These are phyloP conservation scores for Daldinia caldariorum DNA, from an alignment of 495 filamentous ascomycete genomes.

Conservation along the genomic window DNA sequence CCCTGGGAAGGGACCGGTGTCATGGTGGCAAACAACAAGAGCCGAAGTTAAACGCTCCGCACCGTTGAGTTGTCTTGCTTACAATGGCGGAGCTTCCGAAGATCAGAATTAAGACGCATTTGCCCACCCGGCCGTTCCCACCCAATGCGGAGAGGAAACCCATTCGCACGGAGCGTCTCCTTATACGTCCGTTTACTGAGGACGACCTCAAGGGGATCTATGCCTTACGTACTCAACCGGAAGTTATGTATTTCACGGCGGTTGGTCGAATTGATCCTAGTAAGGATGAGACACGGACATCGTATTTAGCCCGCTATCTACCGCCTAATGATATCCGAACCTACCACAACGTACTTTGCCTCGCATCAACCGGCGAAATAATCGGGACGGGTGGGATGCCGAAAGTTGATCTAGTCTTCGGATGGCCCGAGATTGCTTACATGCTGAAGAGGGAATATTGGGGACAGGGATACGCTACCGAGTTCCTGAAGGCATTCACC, in stretches of 20 bases:
- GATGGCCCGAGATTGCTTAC: conserved; percentile 53
- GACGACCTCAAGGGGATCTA: conserved; percentile 54
- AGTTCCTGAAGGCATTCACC: conserved; percentile 49
- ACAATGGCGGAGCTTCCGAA: conserved; percentile 23
- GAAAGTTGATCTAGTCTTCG: conserved; percentile 6
- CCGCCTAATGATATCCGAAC: conserved; percentile 49
- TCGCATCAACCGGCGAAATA: conserved; percentile 39
- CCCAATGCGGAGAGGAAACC: conserved; percentile 41
- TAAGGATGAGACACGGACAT: conserved; percentile 52
- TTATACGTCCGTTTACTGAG: conserved; percentile 52
- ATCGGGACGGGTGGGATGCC: conserved; percentile 44
- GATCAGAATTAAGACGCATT: conserved; percentile 49
- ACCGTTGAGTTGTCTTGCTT: neutral
- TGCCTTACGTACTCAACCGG: conserved; percentile 57
- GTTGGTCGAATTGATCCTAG: conserved; percentile 50
- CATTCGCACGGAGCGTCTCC: conserved; percentile 56
- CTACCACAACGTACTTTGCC: conserved; percentile 48
- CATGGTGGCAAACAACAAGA: neutral
- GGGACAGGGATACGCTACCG: conserved; percentile 51
- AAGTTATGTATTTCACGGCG: conserved; percentile 61
- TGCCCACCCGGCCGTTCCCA: conserved; percentile 48
- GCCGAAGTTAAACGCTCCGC: neutral
- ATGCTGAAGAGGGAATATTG: conserved; percentile 52
- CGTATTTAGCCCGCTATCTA: conserved; percentile 45
- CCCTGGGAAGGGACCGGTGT: neutral